These are phyloP conservation scores for Alternaria burnsii DNA, from an alignment of 2,329 filamentous ascomycete species.

Conservation along the genomic window DNA sequence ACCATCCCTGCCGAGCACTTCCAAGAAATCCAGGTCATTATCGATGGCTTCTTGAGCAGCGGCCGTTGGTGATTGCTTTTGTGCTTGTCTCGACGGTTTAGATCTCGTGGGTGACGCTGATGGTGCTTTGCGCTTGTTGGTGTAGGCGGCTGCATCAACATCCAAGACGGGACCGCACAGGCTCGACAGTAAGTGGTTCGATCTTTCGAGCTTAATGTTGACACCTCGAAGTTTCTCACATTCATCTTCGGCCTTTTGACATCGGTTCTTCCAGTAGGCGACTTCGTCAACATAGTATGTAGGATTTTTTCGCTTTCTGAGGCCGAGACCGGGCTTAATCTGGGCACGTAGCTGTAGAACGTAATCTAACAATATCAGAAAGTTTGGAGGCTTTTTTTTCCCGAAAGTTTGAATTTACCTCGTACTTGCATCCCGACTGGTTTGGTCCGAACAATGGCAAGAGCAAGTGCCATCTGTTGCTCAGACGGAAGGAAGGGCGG, in stretches of 20 bases:
- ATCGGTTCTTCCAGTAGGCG: conserved; percentile 50
- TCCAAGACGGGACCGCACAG: conserved; percentile 7
- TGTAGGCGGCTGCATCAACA: not conserved
- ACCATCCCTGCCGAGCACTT: conserved; percentile 28
- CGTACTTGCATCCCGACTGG: conserved; percentile 44
- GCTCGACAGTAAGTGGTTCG: conserved; percentile 31
- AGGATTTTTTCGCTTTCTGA: conserved; percentile 29
- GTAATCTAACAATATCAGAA: conserved; percentile 38
- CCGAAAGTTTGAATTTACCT: conserved; percentile 29
- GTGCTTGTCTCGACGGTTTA: conserved; percentile 27
- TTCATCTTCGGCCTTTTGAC: conserved; percentile 31
- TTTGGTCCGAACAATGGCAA: conserved; percentile 52
- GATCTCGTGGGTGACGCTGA: conserved; percentile 16
- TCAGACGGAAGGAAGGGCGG: conserved; percentile 24
- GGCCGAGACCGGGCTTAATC: conserved; percentile 32
- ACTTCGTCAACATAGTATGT: conserved; percentile 52
- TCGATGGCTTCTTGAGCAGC: conserved; percentile 35
- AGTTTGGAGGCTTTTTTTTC: too few species aligned
- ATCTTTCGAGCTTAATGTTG: conserved; percentile 40
- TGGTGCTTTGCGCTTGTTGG: conserved; percentile 32
- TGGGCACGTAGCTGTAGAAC: conserved; percentile 48
- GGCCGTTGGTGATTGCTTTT: conserved; percentile 9
- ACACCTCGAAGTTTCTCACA: conserved; percentile 31
- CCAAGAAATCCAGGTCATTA: conserved; percentile 38
- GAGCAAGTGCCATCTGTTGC: conserved; percentile 45